Conservation (phyloP, 2,329 filamentous ascomycete species). For the Lojkania enalia region DNA sequence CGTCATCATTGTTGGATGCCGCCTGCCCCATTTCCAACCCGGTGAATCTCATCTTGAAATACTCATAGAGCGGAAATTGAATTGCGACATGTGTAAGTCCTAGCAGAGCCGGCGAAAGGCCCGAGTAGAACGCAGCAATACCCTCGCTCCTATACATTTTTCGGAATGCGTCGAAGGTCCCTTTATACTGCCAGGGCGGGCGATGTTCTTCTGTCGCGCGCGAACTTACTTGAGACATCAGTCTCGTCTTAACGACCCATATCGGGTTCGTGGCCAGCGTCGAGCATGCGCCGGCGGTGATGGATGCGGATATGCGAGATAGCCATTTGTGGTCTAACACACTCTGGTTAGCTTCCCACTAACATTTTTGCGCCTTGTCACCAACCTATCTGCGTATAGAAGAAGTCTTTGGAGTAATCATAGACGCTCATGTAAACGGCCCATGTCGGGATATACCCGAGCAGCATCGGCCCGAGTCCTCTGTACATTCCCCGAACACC, state of each 20-base stretch:
- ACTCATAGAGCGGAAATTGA: slow-evolving; percentile 96
- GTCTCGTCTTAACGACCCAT: slow-evolving; percentile 97
- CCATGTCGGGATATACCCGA: slow-evolving; percentile 97
- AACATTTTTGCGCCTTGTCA: slow-evolving; percentile 20
- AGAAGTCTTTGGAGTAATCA: slow-evolving; percentile 78
- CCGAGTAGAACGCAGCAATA: slow-evolving; percentile 89
- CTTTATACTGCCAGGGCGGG: slow-evolving; percentile 87
- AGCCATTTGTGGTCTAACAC: slow-evolving; percentile 71
- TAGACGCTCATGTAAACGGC: slow-evolving; percentile 98
- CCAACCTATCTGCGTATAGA: slow-evolving; percentile 64
- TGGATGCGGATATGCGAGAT: slow-evolving; percentile 84
- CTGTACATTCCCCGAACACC: slow-evolving; percentile 89
- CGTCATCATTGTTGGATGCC: slow-evolving; percentile 58
- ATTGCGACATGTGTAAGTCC: slow-evolving; percentile 95
- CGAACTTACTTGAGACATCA: slow-evolving; percentile 87
- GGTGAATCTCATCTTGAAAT: slow-evolving; percentile 85
- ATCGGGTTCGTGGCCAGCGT: slow-evolving; percentile 96
- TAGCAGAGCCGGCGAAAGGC: slow-evolving; percentile 86
- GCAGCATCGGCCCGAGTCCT: slow-evolving; percentile 88
- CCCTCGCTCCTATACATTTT: slow-evolving; percentile 97
- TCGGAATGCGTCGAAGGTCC: slow-evolving; percentile 84
- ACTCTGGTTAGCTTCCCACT: slow-evolving; percentile 13
- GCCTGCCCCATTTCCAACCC: slow-evolving; percentile 83
- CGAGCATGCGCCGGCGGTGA: slow-evolving; percentile 88
- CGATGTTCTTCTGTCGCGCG: slow-evolving; percentile 59